Evolutionary conservation across 345 rosid species (phyloP).

Genomic region (Populus deltoides): DNA sequence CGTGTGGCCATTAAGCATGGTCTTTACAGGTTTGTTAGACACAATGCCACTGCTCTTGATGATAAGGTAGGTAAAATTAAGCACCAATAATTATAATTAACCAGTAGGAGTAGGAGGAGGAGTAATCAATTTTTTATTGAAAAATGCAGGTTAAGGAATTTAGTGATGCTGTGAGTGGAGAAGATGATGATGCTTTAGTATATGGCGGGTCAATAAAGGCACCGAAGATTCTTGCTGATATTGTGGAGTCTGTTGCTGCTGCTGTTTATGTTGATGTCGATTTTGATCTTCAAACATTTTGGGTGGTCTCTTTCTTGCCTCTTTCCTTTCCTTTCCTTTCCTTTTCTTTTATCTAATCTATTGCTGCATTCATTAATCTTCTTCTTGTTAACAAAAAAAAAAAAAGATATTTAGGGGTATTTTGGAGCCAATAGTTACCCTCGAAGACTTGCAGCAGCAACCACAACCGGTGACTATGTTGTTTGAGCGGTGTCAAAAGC

Average conservation of each 20-base stretch:
- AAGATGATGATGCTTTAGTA: conserved; percentile 34
- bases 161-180: conserved; percentile 45
- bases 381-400: not conserved
- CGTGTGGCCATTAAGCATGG: conserved; percentile 60
- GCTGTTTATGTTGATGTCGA: conserved; percentile 60
- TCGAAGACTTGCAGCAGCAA: conserved; percentile 46
- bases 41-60: conserved; percentile 42
- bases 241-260: conserved; percentile 72
- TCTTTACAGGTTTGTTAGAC: conserved; percentile 44
- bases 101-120: not conserved
- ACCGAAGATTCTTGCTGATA: conserved; percentile 76
- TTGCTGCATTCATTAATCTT: not conserved
- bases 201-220: conserved; percentile 75
- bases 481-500: conserved; percentile 59
- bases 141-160: conserved; percentile 56
- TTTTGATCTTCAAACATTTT: conserved; percentile 53
- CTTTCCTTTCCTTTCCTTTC: not conserved
- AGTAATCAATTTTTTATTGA: no score
- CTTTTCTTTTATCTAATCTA: not conserved
- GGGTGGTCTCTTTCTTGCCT: conserved; percentile 54
- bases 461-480: conserved; percentile 74
- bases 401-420: conserved; percentile 57
- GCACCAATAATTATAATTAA: not conserved
- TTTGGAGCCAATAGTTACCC: conserved; percentile 65
- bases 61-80: conserved; percentile 34